Conservation (phyloP, 2,329 filamentous ascomycete species). For the Arthrobotrys megalospora region DNA sequence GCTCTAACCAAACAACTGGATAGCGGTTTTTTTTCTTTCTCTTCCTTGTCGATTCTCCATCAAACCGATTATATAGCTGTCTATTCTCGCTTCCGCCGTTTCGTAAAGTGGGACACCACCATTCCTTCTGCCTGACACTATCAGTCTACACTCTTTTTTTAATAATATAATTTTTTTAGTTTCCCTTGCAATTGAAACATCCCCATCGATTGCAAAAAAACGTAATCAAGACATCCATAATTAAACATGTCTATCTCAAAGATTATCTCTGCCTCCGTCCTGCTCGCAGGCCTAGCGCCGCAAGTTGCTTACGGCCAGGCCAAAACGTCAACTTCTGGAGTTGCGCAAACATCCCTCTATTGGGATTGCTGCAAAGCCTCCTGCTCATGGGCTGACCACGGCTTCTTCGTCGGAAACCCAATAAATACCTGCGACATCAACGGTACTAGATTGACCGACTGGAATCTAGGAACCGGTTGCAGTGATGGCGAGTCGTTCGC, state of each 20-base stretch:
- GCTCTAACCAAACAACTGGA: slow-evolving; percentile 15
- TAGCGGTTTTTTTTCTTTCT: slow-evolving; percentile 8
- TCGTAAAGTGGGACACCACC: slow-evolving; percentile 20
- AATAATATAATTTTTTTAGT: slow-evolving; percentile 19
- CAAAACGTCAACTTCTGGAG: slow-evolving; percentile 60
- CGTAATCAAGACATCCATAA: slow-evolving; percentile 18
- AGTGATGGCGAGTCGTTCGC: slow-evolving; percentile 74
- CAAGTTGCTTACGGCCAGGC: not conserved
- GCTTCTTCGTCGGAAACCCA: slow-evolving; percentile 57
- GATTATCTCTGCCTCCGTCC: slow-evolving; percentile 10
- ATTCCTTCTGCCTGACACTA: slow-evolving; percentile 8
- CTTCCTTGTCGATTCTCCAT: slow-evolving; percentile 14
- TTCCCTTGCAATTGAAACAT: slow-evolving; percentile 25
- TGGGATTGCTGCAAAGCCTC: slow-evolving; percentile 80
- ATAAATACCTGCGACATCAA: slow-evolving; percentile 61
- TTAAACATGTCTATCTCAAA: slow-evolving; percentile 37
- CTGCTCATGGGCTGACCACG: slow-evolving; percentile 69
- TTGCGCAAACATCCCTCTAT: slow-evolving; percentile 67
- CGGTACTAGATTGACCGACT: slow-evolving; percentile 44
- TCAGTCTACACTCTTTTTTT: slow-evolving; percentile 36
- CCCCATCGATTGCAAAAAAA: slow-evolving; percentile 21
- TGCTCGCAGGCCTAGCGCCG: slow-evolving; percentile 26
- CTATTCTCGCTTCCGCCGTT: slow-evolving; percentile 25
- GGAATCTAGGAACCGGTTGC: slow-evolving; percentile 69
- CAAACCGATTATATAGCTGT: slow-evolving; percentile 25